Percentiles rank a stretch among this genome's conserved stretches.
Evolutionary conservation across 371 early-diverging fungal genomes (phyloP).

Genomic region (Circinella minor): DNA sequence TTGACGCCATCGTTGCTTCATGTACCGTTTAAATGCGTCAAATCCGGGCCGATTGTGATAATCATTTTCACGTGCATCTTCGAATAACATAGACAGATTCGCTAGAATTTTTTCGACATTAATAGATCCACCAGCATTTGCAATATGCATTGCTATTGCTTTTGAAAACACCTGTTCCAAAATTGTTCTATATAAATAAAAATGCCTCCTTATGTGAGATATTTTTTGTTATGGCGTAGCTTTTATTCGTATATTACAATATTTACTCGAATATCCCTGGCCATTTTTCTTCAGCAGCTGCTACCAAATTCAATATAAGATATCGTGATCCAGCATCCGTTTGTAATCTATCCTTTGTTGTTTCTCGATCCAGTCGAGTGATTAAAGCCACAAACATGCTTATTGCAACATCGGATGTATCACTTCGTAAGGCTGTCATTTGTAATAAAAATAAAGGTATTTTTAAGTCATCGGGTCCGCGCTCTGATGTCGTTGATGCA

Average conservation of each 20-base stretch:
- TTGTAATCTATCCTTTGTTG: constrained; percentile 7
- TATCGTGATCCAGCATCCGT: constrained; percentile 30
- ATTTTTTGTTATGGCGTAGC: too few species aligned
- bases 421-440: constrained; percentile 26
- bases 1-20: constrained; percentile 42
- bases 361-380: constrained; percentile 26
- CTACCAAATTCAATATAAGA: constrained; percentile 33
- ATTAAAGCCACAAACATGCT: constrained; percentile 40
- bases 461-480: constrained; percentile 31
- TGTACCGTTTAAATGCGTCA: constrained; percentile 36
- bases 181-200: constrained; percentile 22
- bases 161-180: constrained; percentile 45
- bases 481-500: constrained; percentile 2
- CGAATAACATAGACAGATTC: constrained; percentile 44
- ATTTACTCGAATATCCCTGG: constrained; percentile 40
- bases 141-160: constrained; percentile 48
- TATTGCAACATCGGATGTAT: constrained; percentile 23
- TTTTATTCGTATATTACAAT: too few species aligned
- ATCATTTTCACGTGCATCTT: constrained; percentile 8
- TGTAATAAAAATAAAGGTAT: constrained; percentile 46
- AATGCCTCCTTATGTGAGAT: not conserved
- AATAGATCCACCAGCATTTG: constrained; percentile 38
- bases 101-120: constrained; percentile 43
- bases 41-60: constrained; percentile 22
- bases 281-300: constrained; percentile 45